Conservation (phyloP, 345 rosid genomes). For the Ceriops zippeliana region DNA sequence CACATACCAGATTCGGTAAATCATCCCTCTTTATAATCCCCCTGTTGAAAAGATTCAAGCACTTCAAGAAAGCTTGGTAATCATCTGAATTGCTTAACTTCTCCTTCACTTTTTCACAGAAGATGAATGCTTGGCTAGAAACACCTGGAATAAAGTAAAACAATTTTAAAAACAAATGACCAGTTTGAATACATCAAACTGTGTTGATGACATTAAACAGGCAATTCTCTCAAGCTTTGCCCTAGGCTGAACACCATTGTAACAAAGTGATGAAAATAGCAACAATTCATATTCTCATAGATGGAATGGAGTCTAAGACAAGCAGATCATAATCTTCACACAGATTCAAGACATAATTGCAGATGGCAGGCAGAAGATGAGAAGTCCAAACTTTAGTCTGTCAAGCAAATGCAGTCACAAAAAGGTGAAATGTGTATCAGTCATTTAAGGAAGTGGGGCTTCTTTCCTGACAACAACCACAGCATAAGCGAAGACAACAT, state of each 20-base stretch:
- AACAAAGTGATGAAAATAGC: too few relatives aligned
- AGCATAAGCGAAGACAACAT: too few relatives aligned
- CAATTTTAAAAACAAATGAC: not conserved
- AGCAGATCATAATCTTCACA: not conserved
- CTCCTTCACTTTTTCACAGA: constrained; percentile 96
- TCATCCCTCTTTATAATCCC: constrained; percentile 77
- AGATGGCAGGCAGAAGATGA: not conserved
- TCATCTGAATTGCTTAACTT: constrained; percentile 77
- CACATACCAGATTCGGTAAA: constrained; percentile 73
- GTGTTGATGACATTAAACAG: not conserved
- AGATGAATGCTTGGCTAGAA: constrained; percentile 75
- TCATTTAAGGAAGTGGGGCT: too few relatives aligned
- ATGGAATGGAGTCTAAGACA: not conserved
- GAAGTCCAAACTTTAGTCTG: not conserved
- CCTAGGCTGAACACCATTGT: too few relatives aligned
- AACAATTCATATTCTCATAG: too few relatives aligned
- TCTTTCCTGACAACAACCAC: too few relatives aligned
- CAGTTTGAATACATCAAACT: too few relatives aligned
- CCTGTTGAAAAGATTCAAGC: constrained; percentile 76
- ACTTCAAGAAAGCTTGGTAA: constrained; percentile 90
- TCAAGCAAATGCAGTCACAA: too few relatives aligned
- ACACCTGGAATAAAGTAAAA: constrained; percentile 48
- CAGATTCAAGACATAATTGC: not conserved
- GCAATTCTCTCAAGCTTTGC: too few relatives aligned
- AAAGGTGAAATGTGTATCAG: too few relatives aligned